Base-by-base conservation (phyloP, 352 stramenopile genomes). In the Pythium vanterpoolii region DNA sequence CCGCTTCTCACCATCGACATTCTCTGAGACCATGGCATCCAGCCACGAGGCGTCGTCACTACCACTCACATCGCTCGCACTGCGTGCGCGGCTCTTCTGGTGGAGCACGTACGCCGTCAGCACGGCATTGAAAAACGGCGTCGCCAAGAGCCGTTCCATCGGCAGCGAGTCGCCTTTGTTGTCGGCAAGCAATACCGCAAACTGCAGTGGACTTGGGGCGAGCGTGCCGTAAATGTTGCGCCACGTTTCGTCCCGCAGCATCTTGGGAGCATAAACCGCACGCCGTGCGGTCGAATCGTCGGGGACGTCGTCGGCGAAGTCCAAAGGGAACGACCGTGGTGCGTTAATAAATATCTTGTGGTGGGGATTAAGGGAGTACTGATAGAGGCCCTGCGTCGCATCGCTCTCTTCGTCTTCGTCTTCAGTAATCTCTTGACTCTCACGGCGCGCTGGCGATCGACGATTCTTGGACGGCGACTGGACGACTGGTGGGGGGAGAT, bases 261-360 rank as follows among this genome's bases (percentile, higher is more conserved):
- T 88, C 66, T 88, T 90, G 0, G 80, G 78, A 4, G 78, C 77
- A 63, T 83, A 88, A 39, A 88, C 68, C 3, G 77, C 71, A 9
- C 73, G 69, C 11, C 74, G 74, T 31, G 74, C 76, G 14, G 60
- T 69, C n/a, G 64, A 66, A 3, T 49, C 45, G 48, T 88, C 71
- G 30, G 72, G 69, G 43, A 87, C 75, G 44, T 72, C 63, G 14
- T 62, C 54, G 7, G 72, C 73, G 28, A 79, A 87, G 9, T 74
- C 58, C 34, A 88, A 61, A n/a, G 78, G 74, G 58, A 86, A 87
- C 53, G 76, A 87, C 23, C 76, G 77, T 43, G 77, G 80, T 31
- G 80, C 72, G 67, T 90, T 90, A 69, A 90, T 88, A 85, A 90
- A 90, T 79, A 90, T 85, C 56, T 88, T 86, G 71, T 90, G 78